Evolutionary conservation across 805 yeast species (phyloP).

Genomic region (Clavispora carvajalis): DNA sequence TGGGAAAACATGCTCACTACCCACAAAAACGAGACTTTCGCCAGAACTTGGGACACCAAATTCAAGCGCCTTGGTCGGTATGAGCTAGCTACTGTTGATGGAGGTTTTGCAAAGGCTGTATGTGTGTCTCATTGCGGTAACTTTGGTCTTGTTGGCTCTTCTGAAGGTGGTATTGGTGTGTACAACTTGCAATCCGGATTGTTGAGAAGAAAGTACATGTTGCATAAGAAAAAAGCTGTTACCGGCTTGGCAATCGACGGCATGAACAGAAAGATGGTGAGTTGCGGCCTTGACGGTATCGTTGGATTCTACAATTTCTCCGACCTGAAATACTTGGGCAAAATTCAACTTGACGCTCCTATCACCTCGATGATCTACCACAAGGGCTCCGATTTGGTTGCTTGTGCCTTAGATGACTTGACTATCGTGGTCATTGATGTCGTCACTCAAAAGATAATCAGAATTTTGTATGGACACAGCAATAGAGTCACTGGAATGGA

Average conservation of each 20-base stretch:
- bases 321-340: slow-evolving; percentile 61
- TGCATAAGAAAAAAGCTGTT: slow-evolving; percentile 67
- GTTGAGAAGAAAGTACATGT: slow-evolving; percentile 59
- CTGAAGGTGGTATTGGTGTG: slow-evolving; percentile 76
- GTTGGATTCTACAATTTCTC: slow-evolving; percentile 85
- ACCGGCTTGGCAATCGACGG: slow-evolving; percentile 89
- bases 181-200: slow-evolving; percentile 92
- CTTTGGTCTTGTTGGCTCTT: slow-evolving; percentile 87
- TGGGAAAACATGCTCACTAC: slow-evolving; percentile 94
- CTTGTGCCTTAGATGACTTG: slow-evolving; percentile 81
- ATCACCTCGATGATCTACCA: slow-evolving; percentile 75
- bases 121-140: slow-evolving; percentile 91
- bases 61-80: slow-evolving; percentile 76
- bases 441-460: slow-evolving; percentile 72
- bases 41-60: slow-evolving; percentile 86
- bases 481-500: slow-evolving; percentile 84
- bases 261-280: slow-evolving; percentile 82
- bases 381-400: slow-evolving; percentile 75
- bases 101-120: slow-evolving; percentile 67
- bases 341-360: slow-evolving; percentile 67
- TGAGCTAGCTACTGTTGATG: slow-evolving; percentile 69
- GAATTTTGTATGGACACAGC: slow-evolving; percentile 85
- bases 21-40: slow-evolving; percentile 76
- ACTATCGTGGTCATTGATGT: slow-evolving; percentile 80
- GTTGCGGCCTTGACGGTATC: slow-evolving; percentile 83